These are phyloP conservation scores for Vanrija humicola DNA, from an alignment of 1,284 basidiomycete species.

Conservation along the genomic window DNA sequence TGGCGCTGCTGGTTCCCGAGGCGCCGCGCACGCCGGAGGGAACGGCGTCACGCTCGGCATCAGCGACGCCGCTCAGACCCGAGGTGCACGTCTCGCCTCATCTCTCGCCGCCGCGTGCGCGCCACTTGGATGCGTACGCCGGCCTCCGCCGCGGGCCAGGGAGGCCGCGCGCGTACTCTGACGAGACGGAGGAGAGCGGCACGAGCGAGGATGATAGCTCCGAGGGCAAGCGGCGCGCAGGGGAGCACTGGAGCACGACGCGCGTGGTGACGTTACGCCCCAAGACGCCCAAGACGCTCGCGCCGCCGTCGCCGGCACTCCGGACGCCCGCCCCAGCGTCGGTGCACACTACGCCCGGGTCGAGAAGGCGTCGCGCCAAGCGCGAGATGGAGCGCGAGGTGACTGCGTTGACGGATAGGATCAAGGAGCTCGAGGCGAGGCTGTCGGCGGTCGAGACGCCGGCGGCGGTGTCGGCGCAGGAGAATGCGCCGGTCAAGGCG, in stretches of 20 bases:
- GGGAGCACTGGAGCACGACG: slow-evolving; percentile 4
- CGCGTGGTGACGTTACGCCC: slow-evolving; percentile 14
- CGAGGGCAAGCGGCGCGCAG: not conserved
- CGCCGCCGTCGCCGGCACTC: not conserved
- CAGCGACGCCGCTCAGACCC: too few relatives aligned
- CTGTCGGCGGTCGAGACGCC: slow-evolving; percentile 11
- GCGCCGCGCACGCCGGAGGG: too few relatives aligned
- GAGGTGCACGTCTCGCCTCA: too few relatives aligned
- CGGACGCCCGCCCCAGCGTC: too few relatives aligned
- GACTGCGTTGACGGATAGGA: slow-evolving; percentile 7
- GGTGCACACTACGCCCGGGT: not conserved
- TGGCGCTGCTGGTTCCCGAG: too few relatives aligned
- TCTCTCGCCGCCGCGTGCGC: too few relatives aligned
- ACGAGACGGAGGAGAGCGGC: too few relatives aligned
- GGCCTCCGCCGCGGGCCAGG: slow-evolving; percentile 15
- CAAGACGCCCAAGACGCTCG: not conserved
- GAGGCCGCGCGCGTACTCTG: not conserved
- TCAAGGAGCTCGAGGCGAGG: slow-evolving; percentile 16
- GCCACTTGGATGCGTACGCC: slow-evolving; percentile 21
- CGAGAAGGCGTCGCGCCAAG: not conserved
- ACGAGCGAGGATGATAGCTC: not conserved
- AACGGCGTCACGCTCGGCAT: too few relatives aligned
- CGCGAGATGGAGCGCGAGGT: slow-evolving; percentile 8
- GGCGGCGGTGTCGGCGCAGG: not conserved
- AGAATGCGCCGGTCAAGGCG: not conserved